phyloP scores from a whole-genome alignment of 805 yeast genomes.

The Phaffomyces antillensis region DNA sequence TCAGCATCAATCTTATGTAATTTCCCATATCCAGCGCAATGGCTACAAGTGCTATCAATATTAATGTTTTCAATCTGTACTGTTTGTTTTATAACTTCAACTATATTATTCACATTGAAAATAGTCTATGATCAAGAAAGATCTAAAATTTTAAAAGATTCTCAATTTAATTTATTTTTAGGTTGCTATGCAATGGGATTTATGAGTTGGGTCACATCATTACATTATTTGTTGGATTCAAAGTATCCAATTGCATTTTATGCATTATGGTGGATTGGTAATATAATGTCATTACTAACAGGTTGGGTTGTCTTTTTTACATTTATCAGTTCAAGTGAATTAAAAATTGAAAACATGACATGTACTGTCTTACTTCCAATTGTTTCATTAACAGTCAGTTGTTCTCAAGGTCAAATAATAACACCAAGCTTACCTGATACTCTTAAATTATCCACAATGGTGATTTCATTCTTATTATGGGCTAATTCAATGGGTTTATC shows the following conservation, averaged over 20 bases:
- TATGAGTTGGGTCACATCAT: constrained; percentile 54
- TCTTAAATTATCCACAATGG: constrained; percentile 44
- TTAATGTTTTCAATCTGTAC: constrained; percentile 58
- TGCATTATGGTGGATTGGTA: constrained; percentile 71
- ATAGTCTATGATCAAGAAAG: constrained; percentile 27
- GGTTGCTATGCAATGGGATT: constrained; percentile 83
- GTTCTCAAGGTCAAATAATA: constrained; percentile 62
- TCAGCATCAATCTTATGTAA: constrained; percentile 50
- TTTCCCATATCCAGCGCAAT: constrained; percentile 58
- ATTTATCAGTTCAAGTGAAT: constrained; percentile 27
- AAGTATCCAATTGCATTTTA: constrained; percentile 38
- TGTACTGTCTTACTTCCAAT: constrained; percentile 63
- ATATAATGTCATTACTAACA: constrained; percentile 44
- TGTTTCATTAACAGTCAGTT: constrained; percentile 72
- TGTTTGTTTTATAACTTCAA: constrained; percentile 37
- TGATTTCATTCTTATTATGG: constrained; percentile 56
- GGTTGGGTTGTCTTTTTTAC: constrained; percentile 53
- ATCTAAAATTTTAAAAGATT: constrained; percentile 29
- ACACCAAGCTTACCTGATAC: constrained; percentile 35
- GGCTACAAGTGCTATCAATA: constrained; percentile 52
- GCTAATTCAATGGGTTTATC: constrained; percentile 61
- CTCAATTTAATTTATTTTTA: constrained; percentile 50
- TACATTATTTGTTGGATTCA: constrained; percentile 37
- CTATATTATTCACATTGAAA: constrained; percentile 35
- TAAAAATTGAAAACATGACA: constrained; percentile 36